Evolutionary conservation across 2,329 filamentous ascomycete species (phyloP), one percentile per base, ranked within the genome.

Genomic region (Hypocreales sp.): DNA sequence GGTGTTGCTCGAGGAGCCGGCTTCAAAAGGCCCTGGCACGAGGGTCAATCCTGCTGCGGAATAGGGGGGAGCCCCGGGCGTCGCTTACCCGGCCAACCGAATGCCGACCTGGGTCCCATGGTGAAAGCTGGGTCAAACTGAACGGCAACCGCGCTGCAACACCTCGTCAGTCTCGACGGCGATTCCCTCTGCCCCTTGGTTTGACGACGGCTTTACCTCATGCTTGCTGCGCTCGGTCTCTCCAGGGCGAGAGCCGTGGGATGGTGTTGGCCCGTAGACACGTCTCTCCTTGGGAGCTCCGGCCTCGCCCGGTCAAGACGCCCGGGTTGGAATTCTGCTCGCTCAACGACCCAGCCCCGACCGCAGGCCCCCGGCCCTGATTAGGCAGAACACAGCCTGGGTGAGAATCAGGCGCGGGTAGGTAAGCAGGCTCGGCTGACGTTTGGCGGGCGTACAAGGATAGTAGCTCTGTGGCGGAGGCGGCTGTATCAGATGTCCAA

Each of bases 71-170:
- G n/a, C n/a, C n/a, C n/a, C n/a, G n/a, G n/a, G n/a, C n/a, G n/a
- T n/a, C 20, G 18, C 29, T 14, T 53, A 61, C 59, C 56, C 38
- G 57, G 60, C 65, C 65, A 69, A 24, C 55, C 51, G 36, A 60
- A 67, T 16, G 58, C 50, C 22, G 61, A 58, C 42, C 63, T 54
- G 28, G 54, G 53, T 27, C 60, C 62, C 60, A 68, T 65, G 35
- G 50, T 52, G 42, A 66, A 64, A 36, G 55, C 49, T 15, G 60
- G 52, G 38, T 68, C 63, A 45, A 61, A 67, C 31, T 63, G 55
- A 28, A 62, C 49, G 37, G 63, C 61, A 36, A 65, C 56, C 44
- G 63, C 55, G 42, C 58, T 61, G 34, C 21, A 32, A 25, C 10
- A 4, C 8, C 18, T 4, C 11, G 25, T 26, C 25, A 21, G 19